Evolutionary conservation across 169 alveolate genomes (phyloP), one percentile per base, ranked within the genome.

Genomic region (Plasmodium fragile): DNA sequence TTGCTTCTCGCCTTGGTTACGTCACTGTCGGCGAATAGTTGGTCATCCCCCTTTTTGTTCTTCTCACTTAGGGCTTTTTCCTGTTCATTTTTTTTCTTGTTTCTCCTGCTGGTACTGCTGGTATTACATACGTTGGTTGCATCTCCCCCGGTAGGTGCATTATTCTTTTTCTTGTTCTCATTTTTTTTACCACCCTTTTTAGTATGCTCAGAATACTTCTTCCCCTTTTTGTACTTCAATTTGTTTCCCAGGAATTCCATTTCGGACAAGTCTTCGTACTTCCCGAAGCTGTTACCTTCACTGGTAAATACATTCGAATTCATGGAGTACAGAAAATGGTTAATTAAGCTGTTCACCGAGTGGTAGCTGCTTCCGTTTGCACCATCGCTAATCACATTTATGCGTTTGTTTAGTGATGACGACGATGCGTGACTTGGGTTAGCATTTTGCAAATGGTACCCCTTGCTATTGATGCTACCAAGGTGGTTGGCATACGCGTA

Each of bases 321-420:
- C 93, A 87, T 87, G 5, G 93, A 87, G 70, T 43, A 87, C 13
- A 87, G 69, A 43, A 87, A 87, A 30, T 87, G 93, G 45, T 87
- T 87, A 13, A 87, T 78, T 16, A 87, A 22, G 43, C 71, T 87
- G 41, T 87, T 87, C 79, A 87, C 93, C 30, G 93, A 87, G 18
- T 16, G 39, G 52, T 87, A 78, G 22, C 43, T 75, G 41, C 45
- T 87, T 36, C 82, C 34, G 10, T 79, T 18, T 25, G 89, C 34
- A 1, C 87, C 85, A 8, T 85, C 93, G 65, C 70, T 85, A 52
- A 85, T 32, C 11, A 34, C 18, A 36, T 85, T 85, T 1, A 85
- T 16, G 43, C 93, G 53, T 53, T 52, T 85, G 69, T 85, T 85
- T 6, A 73, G 10, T 2, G 94, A 78, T 13, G 87, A 43, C 13